Conservation (phyloP, 164 flowering plant genomes). For the Chimonanthus salicifolius region DNA sequence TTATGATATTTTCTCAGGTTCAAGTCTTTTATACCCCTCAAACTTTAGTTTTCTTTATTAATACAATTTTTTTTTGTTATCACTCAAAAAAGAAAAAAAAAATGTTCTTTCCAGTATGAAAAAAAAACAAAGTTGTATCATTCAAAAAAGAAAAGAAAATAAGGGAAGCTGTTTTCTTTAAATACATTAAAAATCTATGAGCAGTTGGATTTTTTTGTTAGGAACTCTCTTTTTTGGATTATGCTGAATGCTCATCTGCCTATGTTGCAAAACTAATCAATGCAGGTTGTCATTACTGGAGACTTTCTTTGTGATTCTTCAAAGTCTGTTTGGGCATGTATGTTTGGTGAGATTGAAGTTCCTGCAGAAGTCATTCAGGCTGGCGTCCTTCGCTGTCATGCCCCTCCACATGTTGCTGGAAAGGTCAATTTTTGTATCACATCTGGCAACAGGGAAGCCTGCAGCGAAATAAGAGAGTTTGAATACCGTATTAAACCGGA, state of each 20-base stretch:
- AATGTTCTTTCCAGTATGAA: no score
- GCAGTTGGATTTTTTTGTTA: no score
- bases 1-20: no score
- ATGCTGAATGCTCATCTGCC: background rate
- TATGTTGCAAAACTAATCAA: slow-evolving; percentile 5
- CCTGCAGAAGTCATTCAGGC: slow-evolving; percentile 69
- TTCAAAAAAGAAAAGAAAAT: no score
- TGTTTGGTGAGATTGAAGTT: slow-evolving; percentile 92
- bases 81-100: no score
- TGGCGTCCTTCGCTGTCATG: slow-evolving; percentile 76
- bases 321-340: slow-evolving; percentile 62
- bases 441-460: slow-evolving; percentile 67
- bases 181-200: no score
- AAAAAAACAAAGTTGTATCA: no score
- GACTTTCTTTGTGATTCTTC: slow-evolving; percentile 82
- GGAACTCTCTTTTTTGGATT: no score
- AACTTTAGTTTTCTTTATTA: no score
- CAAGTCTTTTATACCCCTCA: no score
- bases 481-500: slow-evolving; percentile 52
- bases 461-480: slow-evolving; percentile 91
- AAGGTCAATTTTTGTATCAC: slow-evolving; percentile 75
- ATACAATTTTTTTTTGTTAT: no score
- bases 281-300: slow-evolving; percentile 88
- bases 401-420: slow-evolving; percentile 68
- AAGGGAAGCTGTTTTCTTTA: no score